Evolutionary conservation across 2,329 filamentous ascomycete species (phyloP), one percentile per base, ranked within the genome.

Genomic region (Colletotrichum brevisporum): DNA sequence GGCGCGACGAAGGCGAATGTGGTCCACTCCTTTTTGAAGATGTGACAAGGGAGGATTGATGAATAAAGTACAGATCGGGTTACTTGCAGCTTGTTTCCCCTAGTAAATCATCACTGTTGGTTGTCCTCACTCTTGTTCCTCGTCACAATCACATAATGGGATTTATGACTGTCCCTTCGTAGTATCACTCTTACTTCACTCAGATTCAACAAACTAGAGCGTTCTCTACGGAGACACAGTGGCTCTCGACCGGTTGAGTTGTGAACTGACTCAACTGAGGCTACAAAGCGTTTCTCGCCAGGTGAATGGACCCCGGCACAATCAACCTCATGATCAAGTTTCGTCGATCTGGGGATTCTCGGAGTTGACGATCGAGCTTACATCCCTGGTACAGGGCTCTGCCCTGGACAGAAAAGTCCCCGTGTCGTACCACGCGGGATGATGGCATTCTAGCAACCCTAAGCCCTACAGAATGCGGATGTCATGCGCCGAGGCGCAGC

Each of bases 61-160:
- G 16, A 66, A 61, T 66, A 56, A 65, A 41, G 8, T 56, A 66
- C 50, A 52, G 50, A 56, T n/a, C 26, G 45, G 62, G 51, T 60
- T 69, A 56, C 51, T 66, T 66, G 63, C 45, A 56, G 55, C 36
- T 69, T 60, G 51, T 54, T 69, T 61, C 51, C 51, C 66, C 36
- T 66, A 47, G 66, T 62, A 66, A 69, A 66, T 66, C 55, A 60
- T 66, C 54, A 65, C 52, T 52, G 61, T 53, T 48, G 48, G 39
- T 59, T 60, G 43, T 3, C 12, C 21, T 2, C 2, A 13, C 4
- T 8, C 5, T 10, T 24, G 6, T 21, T 2, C 3, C 13, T 9
- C 12, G 10, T 24, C 2, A 2, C 13, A 36, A 10, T 36, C 2
- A 31, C 27, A 31, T 3, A 10, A 2, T 9, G 8, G 4, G 8